A percentile compares a stretch with the other conserved stretches of the same genome.
These are phyloP conservation scores for Beverwykella pulmonaria DNA, from an alignment of 495 filamentous ascomycete species.

Conservation along the genomic window DNA sequence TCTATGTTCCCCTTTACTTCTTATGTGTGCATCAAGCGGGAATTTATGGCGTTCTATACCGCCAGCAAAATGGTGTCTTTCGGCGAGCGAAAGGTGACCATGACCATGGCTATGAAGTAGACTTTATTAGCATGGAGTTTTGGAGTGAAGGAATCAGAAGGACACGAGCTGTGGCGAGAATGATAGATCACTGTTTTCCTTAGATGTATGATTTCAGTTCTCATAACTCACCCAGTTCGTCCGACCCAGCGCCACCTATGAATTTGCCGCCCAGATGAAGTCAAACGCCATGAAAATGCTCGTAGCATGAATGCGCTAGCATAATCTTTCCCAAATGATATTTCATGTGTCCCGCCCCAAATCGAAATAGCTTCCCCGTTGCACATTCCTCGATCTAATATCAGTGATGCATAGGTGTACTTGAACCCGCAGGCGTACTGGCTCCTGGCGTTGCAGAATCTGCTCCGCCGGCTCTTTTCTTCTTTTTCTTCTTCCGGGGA, in stretches of 20 bases:
- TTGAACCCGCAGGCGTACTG: conserved; percentile 20
- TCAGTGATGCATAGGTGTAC: conserved; percentile 31
- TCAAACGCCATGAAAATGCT: conserved; percentile 10
- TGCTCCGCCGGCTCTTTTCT: conserved; percentile 58
- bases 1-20: not conserved
- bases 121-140: not conserved
- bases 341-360: no score
- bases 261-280: not conserved
- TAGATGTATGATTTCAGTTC: no score
- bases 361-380: not conserved
- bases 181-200: not conserved
- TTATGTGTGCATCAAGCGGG: not conserved
- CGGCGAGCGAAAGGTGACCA: not conserved
- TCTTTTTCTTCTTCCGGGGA: conserved; percentile 71
- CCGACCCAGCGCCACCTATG: not conserved
- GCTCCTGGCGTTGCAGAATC: conserved; percentile 31
- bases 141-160: not conserved
- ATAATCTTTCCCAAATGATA: not conserved
- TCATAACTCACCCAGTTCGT: not conserved
- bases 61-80: not conserved
- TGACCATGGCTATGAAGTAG: not conserved
- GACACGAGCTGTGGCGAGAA: not conserved
- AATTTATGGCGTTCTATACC: conserved; percentile 19
- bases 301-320: not conserved
- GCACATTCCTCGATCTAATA: not conserved